These are phyloP conservation scores for Pestalotiopsis sp. DNA, from an alignment of 2,329 filamentous ascomycete species.

Conservation along the genomic window DNA sequence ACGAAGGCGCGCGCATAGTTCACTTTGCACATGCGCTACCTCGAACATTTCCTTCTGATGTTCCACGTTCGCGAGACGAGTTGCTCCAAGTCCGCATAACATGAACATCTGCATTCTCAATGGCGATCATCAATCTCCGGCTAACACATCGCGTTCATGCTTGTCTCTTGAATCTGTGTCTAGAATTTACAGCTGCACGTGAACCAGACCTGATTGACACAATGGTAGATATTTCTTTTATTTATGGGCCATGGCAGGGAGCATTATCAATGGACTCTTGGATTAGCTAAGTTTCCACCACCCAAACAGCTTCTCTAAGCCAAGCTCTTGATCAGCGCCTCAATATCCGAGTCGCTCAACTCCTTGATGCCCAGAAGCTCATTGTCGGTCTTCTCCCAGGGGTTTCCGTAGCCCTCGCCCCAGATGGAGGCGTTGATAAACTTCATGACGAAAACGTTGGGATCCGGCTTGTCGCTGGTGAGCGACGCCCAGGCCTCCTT, in stretches of 20 bases:
- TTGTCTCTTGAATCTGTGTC: not conserved
- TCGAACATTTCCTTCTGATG: too few species aligned
- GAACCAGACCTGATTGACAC: not conserved
- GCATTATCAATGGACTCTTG: not conserved
- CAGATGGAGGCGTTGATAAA: slow-evolving; percentile 33
- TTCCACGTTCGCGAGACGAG: too few species aligned
- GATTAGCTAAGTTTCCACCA: not conserved
- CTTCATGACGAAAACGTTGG: slow-evolving; percentile 22
- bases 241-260: not conserved
- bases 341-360: slow-evolving; percentile 33
- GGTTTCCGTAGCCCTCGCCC: slow-evolving; percentile 31
- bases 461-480: slow-evolving; percentile 28
- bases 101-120: not conserved
- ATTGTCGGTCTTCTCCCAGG: slow-evolving; percentile 36
- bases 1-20: too few species aligned
- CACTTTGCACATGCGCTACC: too few species aligned
- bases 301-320: slow-evolving; percentile 5
- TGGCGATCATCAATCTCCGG: not conserved
- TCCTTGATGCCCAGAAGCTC: slow-evolving; percentile 37
- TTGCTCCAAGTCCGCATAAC: too few species aligned
- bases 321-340: slow-evolving; percentile 23
- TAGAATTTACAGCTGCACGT: not conserved
- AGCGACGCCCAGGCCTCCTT: slow-evolving; percentile 30
- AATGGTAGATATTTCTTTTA: not conserved
- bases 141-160: not conserved